Conservation (phyloP, 495 filamentous ascomycete species). For the Xeromyces bisporus region DNA sequence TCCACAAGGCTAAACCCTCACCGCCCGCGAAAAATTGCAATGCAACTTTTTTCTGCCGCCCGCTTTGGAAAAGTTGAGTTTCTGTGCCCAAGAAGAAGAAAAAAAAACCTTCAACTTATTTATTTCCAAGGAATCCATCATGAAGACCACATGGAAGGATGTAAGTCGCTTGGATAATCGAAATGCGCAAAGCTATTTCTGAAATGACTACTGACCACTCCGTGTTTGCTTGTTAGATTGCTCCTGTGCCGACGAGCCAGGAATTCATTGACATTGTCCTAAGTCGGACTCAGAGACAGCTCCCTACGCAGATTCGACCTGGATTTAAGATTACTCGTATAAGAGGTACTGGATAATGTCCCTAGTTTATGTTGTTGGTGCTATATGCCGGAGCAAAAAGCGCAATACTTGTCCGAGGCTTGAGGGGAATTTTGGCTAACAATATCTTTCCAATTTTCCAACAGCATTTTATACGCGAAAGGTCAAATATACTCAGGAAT, state of each 20-base stretch:
- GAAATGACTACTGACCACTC: conserved; percentile 24
- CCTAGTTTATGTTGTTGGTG: not conserved
- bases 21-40: conserved; percentile 7
- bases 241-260: conserved; percentile 80
- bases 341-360: conserved; percentile 34
- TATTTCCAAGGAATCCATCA: conserved; percentile 23
- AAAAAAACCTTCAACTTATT: too few species aligned
- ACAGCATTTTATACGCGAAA: conserved; percentile 88
- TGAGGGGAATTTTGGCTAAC: not conserved
- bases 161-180: conserved; percentile 13
- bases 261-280: conserved; percentile 97
- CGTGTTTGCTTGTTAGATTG: too few species aligned
- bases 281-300: conserved; percentile 78
- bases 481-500: conserved; percentile 98
- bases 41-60: not conserved
- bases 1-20: conserved; percentile 2
- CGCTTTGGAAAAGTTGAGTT: too few species aligned
- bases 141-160: conserved; percentile 63
- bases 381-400: not conserved
- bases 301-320: conserved; percentile 89
- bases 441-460: conserved; percentile 7
- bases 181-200: too few species aligned
- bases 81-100: too few species aligned
- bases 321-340: conserved; percentile 97
- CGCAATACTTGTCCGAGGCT: not conserved